phyloP scores from a whole-genome alignment of 345 rosid species.

The Limnanthes douglasii region DNA sequence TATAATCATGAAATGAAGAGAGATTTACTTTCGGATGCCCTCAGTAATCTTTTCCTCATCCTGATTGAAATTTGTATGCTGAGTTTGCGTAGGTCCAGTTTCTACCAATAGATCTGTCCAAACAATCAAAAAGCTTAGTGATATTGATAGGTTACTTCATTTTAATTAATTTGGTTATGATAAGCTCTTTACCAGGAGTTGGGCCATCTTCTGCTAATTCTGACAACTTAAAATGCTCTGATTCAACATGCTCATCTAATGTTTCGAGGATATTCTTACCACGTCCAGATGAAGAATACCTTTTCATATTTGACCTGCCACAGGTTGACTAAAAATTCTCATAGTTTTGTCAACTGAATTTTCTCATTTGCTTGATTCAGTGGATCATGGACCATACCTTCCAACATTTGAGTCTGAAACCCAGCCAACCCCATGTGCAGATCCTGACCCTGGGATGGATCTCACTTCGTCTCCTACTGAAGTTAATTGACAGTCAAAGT shows the following conservation, averaged over 20 bases:
- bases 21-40: constrained; percentile 39
- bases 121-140: no score
- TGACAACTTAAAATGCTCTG: constrained; percentile 32
- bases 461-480: constrained; percentile 43
- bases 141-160: no score
- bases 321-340: no score
- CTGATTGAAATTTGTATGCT: constrained; percentile 18
- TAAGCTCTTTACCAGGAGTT: constrained; percentile 28
- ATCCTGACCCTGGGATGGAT: constrained; percentile 54
- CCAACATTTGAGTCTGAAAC: no score
- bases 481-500: constrained; percentile 8
- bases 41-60: constrained; percentile 51
- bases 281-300: constrained; percentile 40
- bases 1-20: background rate
- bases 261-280: constrained; percentile 48
- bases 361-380: no score
- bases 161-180: constrained; percentile 1
- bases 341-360: no score
- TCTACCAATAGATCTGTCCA: constrained; percentile 47
- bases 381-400: no score
- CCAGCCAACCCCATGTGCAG: constrained; percentile 32
- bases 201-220: constrained; percentile 30
- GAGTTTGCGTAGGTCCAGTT: constrained; percentile 75
- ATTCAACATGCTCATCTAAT: constrained; percentile 43
- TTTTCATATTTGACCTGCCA: constrained; percentile 37